phyloP scores from a whole-genome alignment of 148 eudicot genomes.

The Fallopia convolvulus region DNA sequence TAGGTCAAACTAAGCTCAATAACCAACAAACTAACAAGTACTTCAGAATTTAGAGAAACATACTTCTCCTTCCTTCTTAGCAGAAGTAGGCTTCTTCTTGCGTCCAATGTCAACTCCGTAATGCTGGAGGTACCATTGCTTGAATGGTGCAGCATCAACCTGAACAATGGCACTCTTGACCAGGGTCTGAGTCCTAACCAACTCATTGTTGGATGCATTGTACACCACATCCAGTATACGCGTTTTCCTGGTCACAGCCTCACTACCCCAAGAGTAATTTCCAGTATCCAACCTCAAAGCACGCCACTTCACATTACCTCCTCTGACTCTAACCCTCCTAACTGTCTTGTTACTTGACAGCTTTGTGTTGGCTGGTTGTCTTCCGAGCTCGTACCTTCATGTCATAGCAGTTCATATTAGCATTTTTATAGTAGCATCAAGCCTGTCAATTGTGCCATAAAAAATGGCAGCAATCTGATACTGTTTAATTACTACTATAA shows the following conservation, averaged over 20 bases:
- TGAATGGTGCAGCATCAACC: constrained; percentile 29
- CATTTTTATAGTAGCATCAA: not conserved
- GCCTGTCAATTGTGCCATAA: not conserved
- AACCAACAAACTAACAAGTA: not conserved
- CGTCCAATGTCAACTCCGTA: constrained; percentile 26
- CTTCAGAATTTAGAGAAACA: not conserved
- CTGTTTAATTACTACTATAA: too few species aligned
- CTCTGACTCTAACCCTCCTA: constrained; percentile 24
- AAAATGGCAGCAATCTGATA: not conserved
- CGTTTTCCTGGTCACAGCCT: constrained; percentile 24
- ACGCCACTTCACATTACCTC: constrained; percentile 33
- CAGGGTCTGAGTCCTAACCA: constrained; percentile 26
- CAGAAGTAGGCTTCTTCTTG: constrained; percentile 22
- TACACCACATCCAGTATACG: constrained; percentile 29
- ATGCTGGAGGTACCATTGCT: constrained; percentile 25
- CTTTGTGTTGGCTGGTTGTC: constrained; percentile 30
- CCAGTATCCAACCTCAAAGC: constrained; percentile 30
- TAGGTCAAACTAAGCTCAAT: not conserved
- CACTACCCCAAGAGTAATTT: constrained; percentile 31
- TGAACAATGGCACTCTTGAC: constrained; percentile 29
- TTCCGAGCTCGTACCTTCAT: constrained; percentile 29
- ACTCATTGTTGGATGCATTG: constrained; percentile 28
- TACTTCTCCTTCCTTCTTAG: not conserved
- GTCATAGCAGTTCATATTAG: not conserved
- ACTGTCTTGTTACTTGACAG: constrained; percentile 24